These are phyloP conservation scores for Biancaea sappan DNA, from an alignment of 306 rosid genomes.

Conservation along the genomic window DNA sequence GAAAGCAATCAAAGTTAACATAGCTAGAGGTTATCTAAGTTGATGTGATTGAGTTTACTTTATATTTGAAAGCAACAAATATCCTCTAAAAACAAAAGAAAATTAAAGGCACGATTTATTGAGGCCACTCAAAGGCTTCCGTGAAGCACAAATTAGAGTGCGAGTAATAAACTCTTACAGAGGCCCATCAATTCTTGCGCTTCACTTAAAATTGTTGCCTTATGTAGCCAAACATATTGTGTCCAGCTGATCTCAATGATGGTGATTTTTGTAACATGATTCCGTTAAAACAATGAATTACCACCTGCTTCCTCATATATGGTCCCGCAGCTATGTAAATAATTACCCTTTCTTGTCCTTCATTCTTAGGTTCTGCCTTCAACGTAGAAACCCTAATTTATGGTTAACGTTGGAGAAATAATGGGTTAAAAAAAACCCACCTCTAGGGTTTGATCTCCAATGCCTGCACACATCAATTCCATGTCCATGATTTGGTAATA, in stretches of 20 bases:
- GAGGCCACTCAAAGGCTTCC: background rate
- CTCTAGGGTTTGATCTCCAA: constrained; percentile 37
- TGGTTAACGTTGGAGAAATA: constrained; percentile 33
- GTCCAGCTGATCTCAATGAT: constrained; percentile 33
- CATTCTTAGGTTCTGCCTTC: constrained; percentile 34
- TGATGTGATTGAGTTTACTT: too few relatives aligned
- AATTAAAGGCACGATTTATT: too few relatives aligned
- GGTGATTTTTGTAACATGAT: constrained; percentile 42
- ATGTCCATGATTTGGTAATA: constrained; percentile 32
- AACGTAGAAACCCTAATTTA: constrained; percentile 40
- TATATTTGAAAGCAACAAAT: background rate
- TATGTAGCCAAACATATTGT: constrained; percentile 39
- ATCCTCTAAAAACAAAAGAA: background rate
- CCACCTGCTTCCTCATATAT: constrained; percentile 34
- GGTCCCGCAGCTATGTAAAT: constrained; percentile 52
- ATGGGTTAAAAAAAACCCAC: background rate
- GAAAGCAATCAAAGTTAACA: too few relatives aligned
- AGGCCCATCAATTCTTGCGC: constrained; percentile 30
- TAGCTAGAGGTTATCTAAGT: too few relatives aligned
- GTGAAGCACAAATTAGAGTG: background rate
- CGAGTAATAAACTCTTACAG: background rate
- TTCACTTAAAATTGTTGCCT: constrained; percentile 42
- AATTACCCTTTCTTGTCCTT: constrained; percentile 45
- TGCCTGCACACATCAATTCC: constrained; percentile 39
- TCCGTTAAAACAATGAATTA: constrained; percentile 43